These are phyloP conservation scores for Mycena maculata DNA, from an alignment of 768 basidiomycete species.

Conservation along the genomic window DNA sequence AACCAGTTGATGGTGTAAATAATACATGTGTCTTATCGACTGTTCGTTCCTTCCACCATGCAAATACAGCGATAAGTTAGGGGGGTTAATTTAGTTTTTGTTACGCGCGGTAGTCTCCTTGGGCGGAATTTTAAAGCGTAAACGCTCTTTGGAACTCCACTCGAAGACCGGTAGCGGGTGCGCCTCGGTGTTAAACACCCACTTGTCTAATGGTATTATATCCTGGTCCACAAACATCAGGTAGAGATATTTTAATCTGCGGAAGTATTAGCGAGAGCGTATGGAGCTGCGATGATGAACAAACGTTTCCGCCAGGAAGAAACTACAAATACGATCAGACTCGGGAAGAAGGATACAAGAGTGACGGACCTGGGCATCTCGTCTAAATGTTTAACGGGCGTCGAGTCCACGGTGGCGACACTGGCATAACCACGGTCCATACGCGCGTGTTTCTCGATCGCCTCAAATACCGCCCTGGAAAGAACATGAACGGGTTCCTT, in stretches of 20 bases:
- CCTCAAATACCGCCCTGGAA: slow-evolving; percentile 53
- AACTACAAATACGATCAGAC: slow-evolving; percentile 40
- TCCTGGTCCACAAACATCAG: slow-evolving; percentile 76
- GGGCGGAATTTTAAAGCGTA: slow-evolving; percentile 52
- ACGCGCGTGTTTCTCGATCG: slow-evolving; percentile 60
- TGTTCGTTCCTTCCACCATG: background rate
- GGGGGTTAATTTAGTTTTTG: background rate
- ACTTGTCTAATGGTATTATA: slow-evolving; percentile 61
- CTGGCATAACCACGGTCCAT: slow-evolving; percentile 61
- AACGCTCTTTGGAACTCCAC: slow-evolving; percentile 69
- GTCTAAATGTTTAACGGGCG: slow-evolving; percentile 47
- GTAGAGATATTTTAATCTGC: slow-evolving; percentile 76
- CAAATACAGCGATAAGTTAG: slow-evolving; percentile 29
- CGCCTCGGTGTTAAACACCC: slow-evolving; percentile 76
- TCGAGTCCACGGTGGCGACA: slow-evolving; percentile 49
- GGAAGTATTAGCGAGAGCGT: background rate
- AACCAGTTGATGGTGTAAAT: no score
- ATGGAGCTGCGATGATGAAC: slow-evolving; percentile 20
- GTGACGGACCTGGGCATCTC: slow-evolving; percentile 65
- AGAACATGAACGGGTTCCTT: background rate
- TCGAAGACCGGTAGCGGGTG: slow-evolving; percentile 83
- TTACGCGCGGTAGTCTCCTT: no score
- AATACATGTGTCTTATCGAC: no score
- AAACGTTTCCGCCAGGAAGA: slow-evolving; percentile 59
- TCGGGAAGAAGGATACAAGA: background rate